Percentiles rank a stretch among this genome's conserved stretches.
Conservation (phyloP, 768 basidiomycete species). For the Serendipita sp. region DNA sequence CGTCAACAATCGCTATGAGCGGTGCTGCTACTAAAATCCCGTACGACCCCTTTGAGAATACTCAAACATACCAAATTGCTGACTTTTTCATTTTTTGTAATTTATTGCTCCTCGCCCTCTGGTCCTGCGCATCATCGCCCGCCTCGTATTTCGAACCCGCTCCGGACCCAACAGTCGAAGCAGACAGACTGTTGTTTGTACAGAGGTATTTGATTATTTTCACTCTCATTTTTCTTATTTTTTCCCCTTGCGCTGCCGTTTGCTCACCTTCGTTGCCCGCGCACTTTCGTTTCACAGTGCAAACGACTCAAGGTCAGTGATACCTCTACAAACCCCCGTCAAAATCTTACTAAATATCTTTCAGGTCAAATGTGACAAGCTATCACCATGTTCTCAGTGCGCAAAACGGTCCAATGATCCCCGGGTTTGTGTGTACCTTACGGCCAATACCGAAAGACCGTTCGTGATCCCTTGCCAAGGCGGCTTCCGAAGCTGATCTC, state of each 20-base stretch:
- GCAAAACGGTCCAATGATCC: constrained; percentile 2
- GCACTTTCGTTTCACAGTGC: neutral
- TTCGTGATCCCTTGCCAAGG: neutral
- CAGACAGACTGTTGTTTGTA: neutral
- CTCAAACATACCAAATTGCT: neutral
- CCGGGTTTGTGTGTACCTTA: neutral
- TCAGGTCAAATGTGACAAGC: neutral
- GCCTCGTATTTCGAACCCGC: neutral
- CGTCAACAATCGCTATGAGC: no score
- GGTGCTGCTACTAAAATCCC: neutral
- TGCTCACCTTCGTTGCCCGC: neutral
- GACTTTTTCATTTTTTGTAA: neutral
- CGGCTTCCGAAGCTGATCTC: neutral
- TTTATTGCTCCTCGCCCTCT: neutral
- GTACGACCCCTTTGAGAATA: neutral
- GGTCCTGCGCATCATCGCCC: neutral
- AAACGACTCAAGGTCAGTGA: constrained; percentile 1
- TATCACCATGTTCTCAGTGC: neutral
- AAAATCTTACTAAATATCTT: neutral
- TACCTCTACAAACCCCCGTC: neutral
- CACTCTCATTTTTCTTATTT: neutral
- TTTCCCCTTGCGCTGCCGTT: neutral
- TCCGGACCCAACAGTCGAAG: neutral
- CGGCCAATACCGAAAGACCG: neutral
- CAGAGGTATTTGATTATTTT: neutral